These are phyloP conservation scores for Phialophora expanda DNA, from an alignment of 2,329 filamentous ascomycete genomes.

Conservation along the genomic window DNA sequence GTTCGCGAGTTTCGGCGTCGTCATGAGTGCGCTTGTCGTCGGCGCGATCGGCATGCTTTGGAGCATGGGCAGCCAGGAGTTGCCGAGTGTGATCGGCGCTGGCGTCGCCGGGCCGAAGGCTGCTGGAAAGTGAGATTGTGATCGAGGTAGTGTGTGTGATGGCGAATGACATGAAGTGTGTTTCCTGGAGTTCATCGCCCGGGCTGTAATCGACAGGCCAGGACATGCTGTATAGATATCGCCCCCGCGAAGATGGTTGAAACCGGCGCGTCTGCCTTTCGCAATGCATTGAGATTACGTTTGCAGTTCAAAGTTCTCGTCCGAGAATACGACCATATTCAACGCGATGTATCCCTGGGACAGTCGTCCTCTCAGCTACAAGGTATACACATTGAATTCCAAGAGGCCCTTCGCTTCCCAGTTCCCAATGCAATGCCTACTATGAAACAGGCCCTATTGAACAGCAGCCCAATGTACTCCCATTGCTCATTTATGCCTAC, in stretches of 20 bases:
- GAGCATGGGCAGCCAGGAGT: slow-evolving; percentile 80
- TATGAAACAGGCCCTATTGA: background rate
- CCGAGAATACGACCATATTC: background rate
- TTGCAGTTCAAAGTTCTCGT: background rate
- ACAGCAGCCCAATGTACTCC: background rate
- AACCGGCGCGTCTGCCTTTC: background rate
- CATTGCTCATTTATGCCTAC: background rate
- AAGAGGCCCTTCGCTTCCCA: background rate
- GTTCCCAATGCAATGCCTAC: background rate
- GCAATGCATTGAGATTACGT: background rate
- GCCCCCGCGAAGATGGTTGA: background rate
- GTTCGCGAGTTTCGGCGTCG: slow-evolving; percentile 74
- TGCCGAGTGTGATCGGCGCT: slow-evolving; percentile 94
- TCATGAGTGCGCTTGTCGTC: slow-evolving; percentile 69
- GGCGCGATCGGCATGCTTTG: slow-evolving; percentile 80
- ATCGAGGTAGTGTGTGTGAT: background rate
- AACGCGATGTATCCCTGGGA: background rate
- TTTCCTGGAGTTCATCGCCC: background rate
- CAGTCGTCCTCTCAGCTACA: background rate
- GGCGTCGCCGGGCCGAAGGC: slow-evolving; percentile 72
- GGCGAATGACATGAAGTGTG: background rate
- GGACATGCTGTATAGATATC: slow-evolving; percentile 3
- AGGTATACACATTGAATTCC: background rate
- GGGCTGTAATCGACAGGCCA: background rate
- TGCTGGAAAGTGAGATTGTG: background rate